phyloP scores from a whole-genome alignment of 345 rosid species.

The Gossypium rotundifolium region DNA sequence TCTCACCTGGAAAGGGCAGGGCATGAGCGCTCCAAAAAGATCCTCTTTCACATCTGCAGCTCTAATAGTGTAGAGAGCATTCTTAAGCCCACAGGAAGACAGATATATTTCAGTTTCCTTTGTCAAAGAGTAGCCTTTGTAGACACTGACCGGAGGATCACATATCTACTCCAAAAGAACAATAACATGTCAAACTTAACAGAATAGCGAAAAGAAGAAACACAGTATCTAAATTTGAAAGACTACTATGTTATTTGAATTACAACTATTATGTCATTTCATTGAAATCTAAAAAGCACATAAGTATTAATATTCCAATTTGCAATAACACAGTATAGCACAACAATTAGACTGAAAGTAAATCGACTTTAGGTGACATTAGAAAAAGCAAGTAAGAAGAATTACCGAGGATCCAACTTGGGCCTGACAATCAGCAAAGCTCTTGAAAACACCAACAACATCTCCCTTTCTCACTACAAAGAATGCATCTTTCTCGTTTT shows the following conservation, averaged over 20 bases:
- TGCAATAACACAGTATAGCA: neutral
- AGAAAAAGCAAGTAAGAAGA: neutral
- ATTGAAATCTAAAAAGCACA: neutral
- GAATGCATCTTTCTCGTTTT: slow-evolving; percentile 58
- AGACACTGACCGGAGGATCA: slow-evolving; percentile 83
- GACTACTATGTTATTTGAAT: neutral
- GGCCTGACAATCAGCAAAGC: slow-evolving; percentile 61
- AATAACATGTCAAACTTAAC: neutral
- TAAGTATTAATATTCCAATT: neutral
- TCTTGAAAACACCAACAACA: slow-evolving; percentile 65
- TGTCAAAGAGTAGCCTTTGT: slow-evolving; percentile 60
- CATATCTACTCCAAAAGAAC: slow-evolving; percentile 36
- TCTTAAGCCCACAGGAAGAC: slow-evolving; percentile 57
- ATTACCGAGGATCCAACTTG: slow-evolving; percentile 84
- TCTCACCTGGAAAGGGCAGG: slow-evolving; percentile 65
- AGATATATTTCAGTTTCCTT: slow-evolving; percentile 59
- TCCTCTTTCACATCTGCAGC: slow-evolving; percentile 74
- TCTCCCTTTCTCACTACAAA: slow-evolving; percentile 88
- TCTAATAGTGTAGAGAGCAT: slow-evolving; percentile 64
- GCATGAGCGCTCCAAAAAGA: slow-evolving; percentile 66
- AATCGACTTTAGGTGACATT: neutral
- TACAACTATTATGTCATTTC: neutral
- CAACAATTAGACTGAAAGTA: neutral
- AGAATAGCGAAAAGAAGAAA: neutral
- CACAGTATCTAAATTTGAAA: neutral